Evolutionary conservation across 306 rosid species (phyloP).

Genomic region (Abrus precatorius): DNA sequence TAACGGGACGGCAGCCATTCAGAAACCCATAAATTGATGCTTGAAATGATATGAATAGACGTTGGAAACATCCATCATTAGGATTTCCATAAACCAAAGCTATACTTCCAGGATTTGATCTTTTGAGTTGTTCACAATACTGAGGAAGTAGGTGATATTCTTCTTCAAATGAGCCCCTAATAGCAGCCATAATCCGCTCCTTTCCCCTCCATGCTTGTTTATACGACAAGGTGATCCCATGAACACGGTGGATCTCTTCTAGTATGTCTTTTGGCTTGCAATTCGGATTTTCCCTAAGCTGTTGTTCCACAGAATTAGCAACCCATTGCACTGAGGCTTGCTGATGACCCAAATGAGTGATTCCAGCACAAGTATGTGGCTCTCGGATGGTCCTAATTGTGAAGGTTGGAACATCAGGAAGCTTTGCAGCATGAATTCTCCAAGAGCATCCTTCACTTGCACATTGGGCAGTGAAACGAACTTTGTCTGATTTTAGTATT

Average conservation of each 20-base stretch:
- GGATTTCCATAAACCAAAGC: conserved; percentile 74
- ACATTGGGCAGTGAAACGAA: conserved; percentile 81
- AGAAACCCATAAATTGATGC: conserved; percentile 83
- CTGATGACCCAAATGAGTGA: conserved; percentile 83
- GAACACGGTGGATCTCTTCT: conserved; percentile 81
- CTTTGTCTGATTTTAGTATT: conserved; percentile 79
- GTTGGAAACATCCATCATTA: conserved; percentile 71
- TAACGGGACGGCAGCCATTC: conserved; percentile 78
- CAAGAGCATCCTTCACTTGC: conserved; percentile 82
- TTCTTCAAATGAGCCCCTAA: conserved; percentile 85
- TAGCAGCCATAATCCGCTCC: conserved; percentile 78
- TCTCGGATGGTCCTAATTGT: conserved; percentile 80
- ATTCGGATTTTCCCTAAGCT: conserved; percentile 74
- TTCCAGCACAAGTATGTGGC: conserved; percentile 75
- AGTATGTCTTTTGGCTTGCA: conserved; percentile 81
- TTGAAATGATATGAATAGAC: conserved; percentile 77
- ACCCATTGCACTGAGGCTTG: conserved; percentile 93
- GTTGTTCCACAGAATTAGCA: conserved; percentile 74
- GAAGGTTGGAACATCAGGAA: conserved; percentile 83
- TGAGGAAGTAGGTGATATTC: conserved; percentile 77
- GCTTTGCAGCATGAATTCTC: conserved; percentile 90
- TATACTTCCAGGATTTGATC: conserved; percentile 79
- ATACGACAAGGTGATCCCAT: conserved; percentile 81
- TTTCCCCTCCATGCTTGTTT: conserved; percentile 93
- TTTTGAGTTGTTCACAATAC: conserved; percentile 76